A percentile compares a stretch with the other conserved stretches of the same genome.
These are phyloP conservation scores for Oidiodendron maius DNA, from an alignment of 495 filamentous ascomycete species.

Conservation along the genomic window DNA sequence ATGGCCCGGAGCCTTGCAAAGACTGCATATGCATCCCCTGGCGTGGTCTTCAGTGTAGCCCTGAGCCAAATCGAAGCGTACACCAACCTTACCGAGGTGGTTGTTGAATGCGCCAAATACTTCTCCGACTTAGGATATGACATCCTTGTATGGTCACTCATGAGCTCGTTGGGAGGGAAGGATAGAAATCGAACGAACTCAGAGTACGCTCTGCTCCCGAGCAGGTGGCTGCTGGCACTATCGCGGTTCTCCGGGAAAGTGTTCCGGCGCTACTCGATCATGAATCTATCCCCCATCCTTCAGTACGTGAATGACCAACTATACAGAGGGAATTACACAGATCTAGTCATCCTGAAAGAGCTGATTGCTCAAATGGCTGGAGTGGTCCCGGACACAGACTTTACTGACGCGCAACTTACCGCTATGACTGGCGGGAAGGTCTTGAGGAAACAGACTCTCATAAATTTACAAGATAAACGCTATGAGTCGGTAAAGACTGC, in stretches of 20 bases:
- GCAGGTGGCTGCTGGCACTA: slow-evolving; percentile 80
- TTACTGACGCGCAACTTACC: slow-evolving; percentile 78
- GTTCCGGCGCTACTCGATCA: slow-evolving; percentile 72
- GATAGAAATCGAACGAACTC: slow-evolving; percentile 73
- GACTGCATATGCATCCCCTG: slow-evolving; percentile 77
- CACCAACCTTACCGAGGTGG: slow-evolving; percentile 83
- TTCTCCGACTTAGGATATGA: slow-evolving; percentile 92
- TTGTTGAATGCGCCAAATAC: slow-evolving; percentile 89
- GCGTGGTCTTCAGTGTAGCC: slow-evolving; percentile 83
- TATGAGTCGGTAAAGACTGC: slow-evolving; percentile 63
- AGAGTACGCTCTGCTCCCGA: slow-evolving; percentile 75
- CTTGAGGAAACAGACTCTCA: slow-evolving; percentile 71
- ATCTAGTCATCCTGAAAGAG: slow-evolving; percentile 83
- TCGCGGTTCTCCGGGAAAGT: slow-evolving; percentile 81
- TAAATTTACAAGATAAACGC: slow-evolving; percentile 71
- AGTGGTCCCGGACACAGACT: slow-evolving; percentile 74
- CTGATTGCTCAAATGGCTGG: slow-evolving; percentile 88
- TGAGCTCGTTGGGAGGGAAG: slow-evolving; percentile 71
- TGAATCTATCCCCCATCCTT: slow-evolving; percentile 80
- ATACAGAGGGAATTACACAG: slow-evolving; percentile 69
- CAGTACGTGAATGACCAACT: slow-evolving; percentile 86
- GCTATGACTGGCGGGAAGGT: slow-evolving; percentile 82
- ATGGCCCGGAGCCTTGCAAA: slow-evolving; percentile 87
- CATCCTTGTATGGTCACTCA: slow-evolving; percentile 81
- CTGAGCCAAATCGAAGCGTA: slow-evolving; percentile 86